Evolutionary conservation across 2,329 filamentous ascomycete genomes (phyloP).

Genomic region (Thyridium curvatum): DNA sequence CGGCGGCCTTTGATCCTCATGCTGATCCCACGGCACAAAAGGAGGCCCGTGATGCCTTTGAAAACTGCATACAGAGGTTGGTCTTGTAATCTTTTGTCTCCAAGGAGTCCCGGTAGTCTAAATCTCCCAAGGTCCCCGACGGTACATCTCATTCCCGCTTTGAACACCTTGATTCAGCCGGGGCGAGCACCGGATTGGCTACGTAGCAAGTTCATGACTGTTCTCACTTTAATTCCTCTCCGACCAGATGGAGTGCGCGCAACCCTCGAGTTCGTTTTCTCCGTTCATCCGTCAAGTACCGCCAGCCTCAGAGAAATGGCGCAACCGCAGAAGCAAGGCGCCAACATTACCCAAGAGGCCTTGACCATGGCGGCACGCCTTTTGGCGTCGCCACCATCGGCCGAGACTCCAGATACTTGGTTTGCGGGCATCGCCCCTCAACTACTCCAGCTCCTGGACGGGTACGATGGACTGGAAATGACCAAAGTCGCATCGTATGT

Average conservation of each 20-base stretch:
- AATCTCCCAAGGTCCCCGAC: conserved; percentile 12
- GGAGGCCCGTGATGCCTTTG: too few relatives aligned
- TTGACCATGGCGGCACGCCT: conserved; percentile 57
- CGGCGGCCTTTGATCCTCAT: conserved; percentile 42
- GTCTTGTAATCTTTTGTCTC: too few relatives aligned
- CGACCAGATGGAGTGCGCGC: conserved; percentile 58
- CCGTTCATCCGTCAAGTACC: conserved; percentile 54
- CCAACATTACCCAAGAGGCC: conserved; percentile 63
- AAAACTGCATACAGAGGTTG: too few relatives aligned
- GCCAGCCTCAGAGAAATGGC: conserved; percentile 31
- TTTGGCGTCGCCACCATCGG: conserved; percentile 51
- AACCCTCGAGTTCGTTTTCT: conserved; percentile 65
- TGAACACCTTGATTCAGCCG: conserved; percentile 60
- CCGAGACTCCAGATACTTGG: conserved; percentile 50
- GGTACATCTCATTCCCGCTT: conserved; percentile 45
- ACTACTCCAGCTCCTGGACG: conserved; percentile 55
- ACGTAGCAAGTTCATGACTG: conserved; percentile 46
- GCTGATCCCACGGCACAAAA: conserved; percentile 27
- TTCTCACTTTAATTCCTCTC: conserved; percentile 55
- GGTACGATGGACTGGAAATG: conserved; percentile 49
- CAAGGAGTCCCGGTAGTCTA: too few relatives aligned
- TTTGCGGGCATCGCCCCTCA: conserved; percentile 55
- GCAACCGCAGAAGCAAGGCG: conserved; percentile 46
- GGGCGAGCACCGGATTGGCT: conserved; percentile 53
- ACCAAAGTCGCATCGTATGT: conserved; percentile 54